A percentile compares a stretch with the other conserved stretches of the same genome.
phyloP scores from a whole-genome alignment of 2,329 filamentous ascomycete species.

The Cordyceps tenuipes region DNA sequence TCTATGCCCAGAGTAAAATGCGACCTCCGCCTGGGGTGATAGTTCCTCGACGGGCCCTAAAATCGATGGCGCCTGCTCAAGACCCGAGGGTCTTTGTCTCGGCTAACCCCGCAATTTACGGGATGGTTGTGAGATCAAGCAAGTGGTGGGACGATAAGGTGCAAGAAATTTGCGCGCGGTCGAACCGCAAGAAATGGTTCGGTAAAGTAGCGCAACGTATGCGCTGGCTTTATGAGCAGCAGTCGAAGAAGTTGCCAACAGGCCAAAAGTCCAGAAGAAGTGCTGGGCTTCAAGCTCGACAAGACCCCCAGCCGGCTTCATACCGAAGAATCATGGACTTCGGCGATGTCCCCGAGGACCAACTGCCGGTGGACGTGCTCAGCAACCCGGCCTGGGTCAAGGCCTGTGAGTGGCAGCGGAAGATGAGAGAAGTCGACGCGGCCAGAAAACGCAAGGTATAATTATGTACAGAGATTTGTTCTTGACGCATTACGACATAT shows the following conservation, averaged over 20 bases:
- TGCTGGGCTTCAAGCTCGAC: background rate
- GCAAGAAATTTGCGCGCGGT: slow-evolving; percentile 40
- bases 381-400: slow-evolving; percentile 38
- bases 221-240: slow-evolving; percentile 22
- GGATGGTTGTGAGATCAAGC: slow-evolving; percentile 32
- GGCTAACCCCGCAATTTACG: slow-evolving; percentile 44
- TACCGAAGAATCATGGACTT: slow-evolving; percentile 26
- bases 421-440: slow-evolving; percentile 12
- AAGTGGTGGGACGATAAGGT: slow-evolving; percentile 41
- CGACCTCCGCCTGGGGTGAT: background rate
- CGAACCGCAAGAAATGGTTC: slow-evolving; percentile 42
- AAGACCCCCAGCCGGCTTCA: slow-evolving; percentile 23
- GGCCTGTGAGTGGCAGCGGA: slow-evolving; percentile 30
- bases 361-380: slow-evolving; percentile 36
- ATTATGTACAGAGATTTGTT: background rate
- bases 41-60: background rate
- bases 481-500: background rate
- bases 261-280: background rate
- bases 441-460: background rate
- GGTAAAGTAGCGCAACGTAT: slow-evolving; percentile 35
- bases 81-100: slow-evolving; percentile 32
- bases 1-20: slow-evolving; percentile 12
- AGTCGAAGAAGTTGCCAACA: slow-evolving; percentile 14
- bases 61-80: background rate
- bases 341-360: slow-evolving; percentile 28